These are phyloP conservation scores for Malus hybrid DNA, from an alignment of 331 rosid genomes.

Conservation along the genomic window DNA sequence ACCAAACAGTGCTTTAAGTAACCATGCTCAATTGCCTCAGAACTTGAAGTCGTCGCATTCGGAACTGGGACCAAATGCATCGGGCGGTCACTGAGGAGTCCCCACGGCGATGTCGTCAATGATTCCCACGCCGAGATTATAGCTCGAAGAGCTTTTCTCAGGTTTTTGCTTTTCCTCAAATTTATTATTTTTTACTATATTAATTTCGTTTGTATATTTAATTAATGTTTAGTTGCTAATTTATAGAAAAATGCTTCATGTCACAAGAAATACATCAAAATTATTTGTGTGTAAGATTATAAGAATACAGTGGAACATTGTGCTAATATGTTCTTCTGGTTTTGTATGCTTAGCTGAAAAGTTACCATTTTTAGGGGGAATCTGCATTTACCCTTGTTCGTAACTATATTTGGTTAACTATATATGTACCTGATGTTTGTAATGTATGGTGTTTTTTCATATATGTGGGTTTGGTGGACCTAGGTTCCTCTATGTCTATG, in stretches of 20 bases:
- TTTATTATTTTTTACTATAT: neutral
- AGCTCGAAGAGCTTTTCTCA: constrained; percentile 71
- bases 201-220: neutral
- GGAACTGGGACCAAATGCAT: constrained; percentile 96
- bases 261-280: neutral
- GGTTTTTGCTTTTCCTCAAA: constrained; percentile 25
- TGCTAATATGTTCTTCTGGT: neutral
- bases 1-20: neutral
- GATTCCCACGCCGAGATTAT: constrained; percentile 89
- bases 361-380: neutral
- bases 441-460: neutral
- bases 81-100: constrained; percentile 62
- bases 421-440: neutral
- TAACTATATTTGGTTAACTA: neutral
- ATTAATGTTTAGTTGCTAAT: neutral
- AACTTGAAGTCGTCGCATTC: constrained; percentile 59
- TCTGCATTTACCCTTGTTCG: neutral
- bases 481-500: constrained; percentile 79
- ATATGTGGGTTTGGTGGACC: constrained; percentile 8
- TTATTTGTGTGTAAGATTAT: neutral
- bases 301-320: neutral
- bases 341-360: neutral
- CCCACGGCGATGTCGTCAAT: constrained; percentile 63
- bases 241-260: neutral
- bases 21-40: constrained; percentile 19